These are phyloP conservation scores for Dendrobium huoshanense DNA, from an alignment of 106 monocot species.

Conservation along the genomic window DNA sequence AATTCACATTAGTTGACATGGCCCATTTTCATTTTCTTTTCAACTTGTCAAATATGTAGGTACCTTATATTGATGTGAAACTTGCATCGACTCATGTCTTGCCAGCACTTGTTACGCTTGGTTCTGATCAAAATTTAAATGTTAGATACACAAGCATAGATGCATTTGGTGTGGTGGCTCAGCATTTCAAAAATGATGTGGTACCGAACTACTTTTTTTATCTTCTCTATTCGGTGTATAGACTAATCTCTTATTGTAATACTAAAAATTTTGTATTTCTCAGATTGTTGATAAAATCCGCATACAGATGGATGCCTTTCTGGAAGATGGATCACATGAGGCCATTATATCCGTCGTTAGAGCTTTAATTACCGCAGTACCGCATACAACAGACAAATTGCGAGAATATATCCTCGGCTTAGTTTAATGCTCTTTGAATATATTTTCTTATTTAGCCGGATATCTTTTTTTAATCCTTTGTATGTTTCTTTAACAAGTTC, in stretches of 20 bases:
- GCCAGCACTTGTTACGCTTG: slow-evolving; percentile 92
- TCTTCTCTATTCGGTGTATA: slow-evolving; percentile 3
- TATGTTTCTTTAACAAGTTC: slow-evolving; percentile 56
- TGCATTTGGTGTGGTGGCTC: slow-evolving; percentile 93
- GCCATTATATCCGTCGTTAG: slow-evolving; percentile 75
- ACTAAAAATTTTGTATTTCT: slow-evolving; percentile 8
- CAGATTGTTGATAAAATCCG: slow-evolving; percentile 96
- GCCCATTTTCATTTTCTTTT: not conserved
- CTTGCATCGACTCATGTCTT: slow-evolving; percentile 90
- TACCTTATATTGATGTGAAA: slow-evolving; percentile 83
- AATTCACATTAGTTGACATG: not conserved
- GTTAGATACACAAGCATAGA: slow-evolving; percentile 98
- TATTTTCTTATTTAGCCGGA: not conserved
- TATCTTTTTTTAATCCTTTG: not conserved
- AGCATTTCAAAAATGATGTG: slow-evolving; percentile 92
- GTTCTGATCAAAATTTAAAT: slow-evolving; percentile 90
- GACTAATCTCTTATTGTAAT: not conserved
- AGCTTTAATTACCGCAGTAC: slow-evolving; percentile 73
- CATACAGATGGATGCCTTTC: slow-evolving; percentile 98
- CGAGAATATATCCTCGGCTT: slow-evolving; percentile 91
- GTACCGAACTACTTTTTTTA: slow-evolving; percentile 26
- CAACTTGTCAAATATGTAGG: slow-evolving; percentile 28
- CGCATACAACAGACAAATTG: slow-evolving; percentile 84
- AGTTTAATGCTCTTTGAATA: not conserved
- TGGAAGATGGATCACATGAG: slow-evolving; percentile 98